Evolutionary conservation across 805 yeast genomes (phyloP).

Genomic region (Saccharomycopsis fodiens): DNA sequence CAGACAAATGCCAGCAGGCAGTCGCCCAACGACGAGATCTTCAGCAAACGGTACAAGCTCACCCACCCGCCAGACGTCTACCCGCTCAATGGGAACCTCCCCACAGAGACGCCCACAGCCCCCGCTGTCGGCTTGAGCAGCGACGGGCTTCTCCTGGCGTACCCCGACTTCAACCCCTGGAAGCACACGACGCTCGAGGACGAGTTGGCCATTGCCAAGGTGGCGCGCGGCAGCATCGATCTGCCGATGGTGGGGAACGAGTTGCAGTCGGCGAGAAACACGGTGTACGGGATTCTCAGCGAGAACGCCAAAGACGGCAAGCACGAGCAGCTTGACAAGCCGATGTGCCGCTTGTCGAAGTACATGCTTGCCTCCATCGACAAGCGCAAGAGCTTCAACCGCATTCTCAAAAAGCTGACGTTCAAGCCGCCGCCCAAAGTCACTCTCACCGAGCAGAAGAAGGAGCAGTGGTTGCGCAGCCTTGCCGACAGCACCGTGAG

Average conservation of each 20-base stretch:
- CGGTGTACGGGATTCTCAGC: conserved; percentile 33
- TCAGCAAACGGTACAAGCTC: conserved; percentile 27
- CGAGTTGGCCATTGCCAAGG: conserved; percentile 40
- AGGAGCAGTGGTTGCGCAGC: conserved; percentile 80
- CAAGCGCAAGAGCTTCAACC: conserved; percentile 38
- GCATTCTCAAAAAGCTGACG: conserved; percentile 40
- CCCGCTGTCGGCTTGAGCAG: background rate
- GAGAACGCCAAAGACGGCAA: background rate
- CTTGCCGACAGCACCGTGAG: conserved; percentile 64
- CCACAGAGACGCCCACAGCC: conserved; percentile 20
- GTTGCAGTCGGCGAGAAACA: conserved; percentile 58
- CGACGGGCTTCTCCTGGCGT: conserved; percentile 25
- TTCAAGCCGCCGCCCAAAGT: conserved; percentile 85
- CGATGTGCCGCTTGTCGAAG: conserved; percentile 41
- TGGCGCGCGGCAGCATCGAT: conserved; percentile 69
- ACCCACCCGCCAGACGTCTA: conserved; percentile 29
- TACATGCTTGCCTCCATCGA: conserved; percentile 42
- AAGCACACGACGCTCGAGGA: conserved; percentile 49
- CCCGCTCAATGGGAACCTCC: conserved; percentile 23
- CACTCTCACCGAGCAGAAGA: conserved; percentile 78
- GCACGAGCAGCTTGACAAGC: conserved; percentile 9
- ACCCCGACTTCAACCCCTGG: conserved; percentile 76
- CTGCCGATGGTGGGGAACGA: conserved; percentile 58
- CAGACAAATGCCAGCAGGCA: background rate
- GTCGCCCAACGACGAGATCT: conserved; percentile 22